Conservation (phyloP, 768 basidiomycete genomes). For the Panaeolus papilionaceus region DNA sequence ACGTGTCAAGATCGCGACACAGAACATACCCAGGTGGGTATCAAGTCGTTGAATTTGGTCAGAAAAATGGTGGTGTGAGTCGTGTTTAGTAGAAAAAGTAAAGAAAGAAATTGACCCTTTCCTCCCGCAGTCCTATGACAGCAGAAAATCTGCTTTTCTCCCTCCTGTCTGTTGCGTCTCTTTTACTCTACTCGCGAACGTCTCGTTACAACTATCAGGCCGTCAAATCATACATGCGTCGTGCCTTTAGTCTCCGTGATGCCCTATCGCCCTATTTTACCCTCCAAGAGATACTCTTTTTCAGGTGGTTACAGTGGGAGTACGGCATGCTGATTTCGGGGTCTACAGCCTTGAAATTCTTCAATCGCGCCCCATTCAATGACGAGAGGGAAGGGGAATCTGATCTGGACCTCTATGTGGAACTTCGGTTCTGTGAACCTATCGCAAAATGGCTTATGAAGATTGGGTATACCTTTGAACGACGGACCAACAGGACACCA, state of each 20-base stretch:
- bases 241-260: slow-evolving; percentile 14
- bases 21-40: too few species aligned
- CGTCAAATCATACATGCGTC: slow-evolving; percentile 19
- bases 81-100: too few species aligned
- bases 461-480: slow-evolving; percentile 28
- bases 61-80: too few species aligned
- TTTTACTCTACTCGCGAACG: slow-evolving; percentile 15
- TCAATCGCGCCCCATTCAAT: slow-evolving; percentile 18
- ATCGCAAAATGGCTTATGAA: slow-evolving; percentile 40
- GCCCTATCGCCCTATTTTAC: slow-evolving; percentile 18
- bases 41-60: too few species aligned
- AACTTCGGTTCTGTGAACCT: slow-evolving; percentile 35
- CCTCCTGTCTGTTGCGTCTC: slow-evolving; percentile 10
- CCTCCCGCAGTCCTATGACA: not conserved
- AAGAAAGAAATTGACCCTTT: too few species aligned
- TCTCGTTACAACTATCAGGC: not conserved
- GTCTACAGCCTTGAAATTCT: slow-evolving; percentile 23
- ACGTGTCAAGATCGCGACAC: too few species aligned
- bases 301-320: slow-evolving; percentile 21
- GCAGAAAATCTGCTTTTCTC: slow-evolving; percentile 17
- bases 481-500: slow-evolving; percentile 13
- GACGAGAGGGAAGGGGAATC: slow-evolving; percentile 18
- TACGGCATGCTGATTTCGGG: slow-evolving; percentile 24
- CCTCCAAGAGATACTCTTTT: slow-evolving; percentile 16
- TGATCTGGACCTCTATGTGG: slow-evolving; percentile 28